Conservation (phyloP, 768 basidiomycete genomes). For the Coprinopsis cinerea region DNA sequence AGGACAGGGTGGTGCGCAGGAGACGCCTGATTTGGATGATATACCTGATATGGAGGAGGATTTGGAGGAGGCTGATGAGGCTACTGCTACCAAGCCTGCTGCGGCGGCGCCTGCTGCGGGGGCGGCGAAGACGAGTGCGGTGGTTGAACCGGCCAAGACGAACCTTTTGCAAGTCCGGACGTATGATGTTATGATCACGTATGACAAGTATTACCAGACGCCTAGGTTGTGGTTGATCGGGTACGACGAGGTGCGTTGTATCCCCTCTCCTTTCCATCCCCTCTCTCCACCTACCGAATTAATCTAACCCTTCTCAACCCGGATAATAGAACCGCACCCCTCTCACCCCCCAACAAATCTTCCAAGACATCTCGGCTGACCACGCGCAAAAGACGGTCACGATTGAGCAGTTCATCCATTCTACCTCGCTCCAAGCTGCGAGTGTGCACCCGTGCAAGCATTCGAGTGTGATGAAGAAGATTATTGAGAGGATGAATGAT, state of each 20-base stretch:
- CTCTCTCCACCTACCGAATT: constrained; percentile 2
- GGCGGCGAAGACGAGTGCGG: too few species aligned
- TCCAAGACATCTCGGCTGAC: constrained; percentile 96
- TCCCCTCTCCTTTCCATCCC: neutral
- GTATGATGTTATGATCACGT: constrained; percentile 99
- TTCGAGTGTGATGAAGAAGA: constrained; percentile 99
- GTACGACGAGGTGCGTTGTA: constrained; percentile 77
- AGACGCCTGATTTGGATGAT: constrained; percentile 92
- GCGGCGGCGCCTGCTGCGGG: too few species aligned
- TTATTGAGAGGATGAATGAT: constrained; percentile 97
- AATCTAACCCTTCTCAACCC: constrained; percentile 3
- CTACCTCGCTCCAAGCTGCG: constrained; percentile 75
- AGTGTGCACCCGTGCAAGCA: constrained; percentile 99
- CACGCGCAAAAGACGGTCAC: constrained; percentile 99
- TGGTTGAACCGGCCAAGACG: constrained; percentile 39
- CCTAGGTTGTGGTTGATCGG: constrained; percentile 97
- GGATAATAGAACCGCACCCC: constrained; percentile 90
- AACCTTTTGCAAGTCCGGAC: constrained; percentile 94
- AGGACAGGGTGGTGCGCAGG: constrained; percentile 24
- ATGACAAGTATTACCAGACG: constrained; percentile 99
- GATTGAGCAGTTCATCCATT: constrained; percentile 97
- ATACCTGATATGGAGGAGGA: constrained; percentile 99
- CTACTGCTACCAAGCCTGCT: constrained; percentile 44
- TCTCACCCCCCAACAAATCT: constrained; percentile 84
- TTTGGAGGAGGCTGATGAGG: constrained; percentile 85